Evolutionary conservation across 1,284 basidiomycete genomes (phyloP).

Genomic region (Puccinia sorghi): DNA sequence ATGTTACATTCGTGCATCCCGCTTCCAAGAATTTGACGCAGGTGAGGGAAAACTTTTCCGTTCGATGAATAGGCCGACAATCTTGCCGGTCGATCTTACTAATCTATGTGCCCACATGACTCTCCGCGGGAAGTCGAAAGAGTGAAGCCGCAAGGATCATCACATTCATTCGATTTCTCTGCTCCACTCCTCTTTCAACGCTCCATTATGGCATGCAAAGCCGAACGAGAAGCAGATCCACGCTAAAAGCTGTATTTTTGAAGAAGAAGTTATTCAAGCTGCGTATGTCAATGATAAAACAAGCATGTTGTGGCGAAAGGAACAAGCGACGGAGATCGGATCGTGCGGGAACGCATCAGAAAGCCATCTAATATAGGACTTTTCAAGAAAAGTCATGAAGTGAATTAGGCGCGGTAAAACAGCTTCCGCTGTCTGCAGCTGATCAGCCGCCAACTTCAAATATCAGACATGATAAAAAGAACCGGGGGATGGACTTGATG

Average conservation of each 20-base stretch:
- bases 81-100: not conserved
- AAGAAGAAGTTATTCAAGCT: not conserved
- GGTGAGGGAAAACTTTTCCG: not conserved
- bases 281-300: not conserved
- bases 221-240: not conserved
- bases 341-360: not conserved
- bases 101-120: not conserved
- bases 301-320: not conserved
- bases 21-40: not conserved
- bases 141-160: not conserved
- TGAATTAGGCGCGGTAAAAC: not conserved
- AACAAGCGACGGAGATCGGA: not conserved
- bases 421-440: not conserved
- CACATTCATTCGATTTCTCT: not conserved
- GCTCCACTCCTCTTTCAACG: not conserved
- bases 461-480: not conserved
- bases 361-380: not conserved
- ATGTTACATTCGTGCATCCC: not conserved
- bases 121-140: not conserved
- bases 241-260: not conserved
- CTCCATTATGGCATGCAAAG: not conserved
- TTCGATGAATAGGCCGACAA: not conserved
- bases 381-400: not conserved
- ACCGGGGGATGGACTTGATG: not conserved
- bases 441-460: not conserved